These are phyloP conservation scores for Lodderomyces jiufengensis DNA, from an alignment of 1,139 yeast species.

Conservation along the genomic window DNA sequence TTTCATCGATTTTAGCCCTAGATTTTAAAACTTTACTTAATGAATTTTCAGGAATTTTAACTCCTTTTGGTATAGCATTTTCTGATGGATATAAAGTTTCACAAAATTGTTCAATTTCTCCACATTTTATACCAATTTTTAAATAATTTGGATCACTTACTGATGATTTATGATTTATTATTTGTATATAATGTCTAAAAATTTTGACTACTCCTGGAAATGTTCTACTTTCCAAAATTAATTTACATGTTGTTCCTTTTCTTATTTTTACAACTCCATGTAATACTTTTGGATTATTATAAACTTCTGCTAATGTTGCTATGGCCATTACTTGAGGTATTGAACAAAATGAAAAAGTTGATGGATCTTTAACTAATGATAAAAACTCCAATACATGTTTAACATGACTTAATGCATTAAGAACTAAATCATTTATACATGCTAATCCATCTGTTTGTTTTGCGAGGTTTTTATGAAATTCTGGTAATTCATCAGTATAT, in stretches of 20 bases:
- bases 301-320: conserved; percentile 84
- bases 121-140: conserved; percentile 78
- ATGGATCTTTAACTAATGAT: conserved; percentile 73
- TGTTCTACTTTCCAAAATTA: conserved; percentile 72
- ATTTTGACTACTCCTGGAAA: conserved; percentile 72
- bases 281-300: conserved; percentile 75
- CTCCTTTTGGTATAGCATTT: conserved; percentile 31
- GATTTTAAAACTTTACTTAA: conserved; percentile 24
- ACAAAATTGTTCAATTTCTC: conserved; percentile 81
- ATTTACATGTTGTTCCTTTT: conserved; percentile 81
- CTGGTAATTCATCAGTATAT: conserved; percentile 61
- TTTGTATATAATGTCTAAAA: conserved; percentile 69
- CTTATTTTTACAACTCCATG: conserved; percentile 78
- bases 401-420: conserved; percentile 76
- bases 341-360: conserved; percentile 87
- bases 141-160: conserved; percentile 87
- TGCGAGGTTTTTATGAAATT: conserved; percentile 48
- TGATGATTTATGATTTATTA: conserved; percentile 72
- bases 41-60: conserved; percentile 16
- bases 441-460: conserved; percentile 52
- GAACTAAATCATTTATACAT: conserved; percentile 79
- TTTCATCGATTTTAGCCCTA: conserved; percentile 30
- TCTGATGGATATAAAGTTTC: conserved; percentile 64
- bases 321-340: conserved; percentile 99
- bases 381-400: conserved; percentile 75